A percentile compares a stretch with the other conserved stretches of the same genome.
These are phyloP conservation scores for Candolleomyces eurysporus DNA, from an alignment of 768 basidiomycete genomes.

Conservation along the genomic window DNA sequence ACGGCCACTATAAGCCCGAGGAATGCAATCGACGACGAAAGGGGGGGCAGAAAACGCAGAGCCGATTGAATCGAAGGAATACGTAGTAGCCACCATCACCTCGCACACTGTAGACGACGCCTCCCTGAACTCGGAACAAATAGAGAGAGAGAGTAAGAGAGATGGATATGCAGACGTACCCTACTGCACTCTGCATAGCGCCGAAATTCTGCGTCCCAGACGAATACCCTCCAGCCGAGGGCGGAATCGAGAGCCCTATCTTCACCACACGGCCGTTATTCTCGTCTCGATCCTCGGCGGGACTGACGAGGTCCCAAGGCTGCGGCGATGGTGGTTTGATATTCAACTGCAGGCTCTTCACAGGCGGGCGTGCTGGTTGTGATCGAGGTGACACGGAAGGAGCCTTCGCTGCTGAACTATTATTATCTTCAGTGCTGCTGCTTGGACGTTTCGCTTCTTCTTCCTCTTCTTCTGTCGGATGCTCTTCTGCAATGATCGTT, in stretches of 20 bases:
- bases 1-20: no score
- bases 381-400: background rate
- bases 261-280: slow-evolving; percentile 10
- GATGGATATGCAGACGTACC: background rate
- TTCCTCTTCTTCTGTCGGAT: background rate
- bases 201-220: slow-evolving; percentile 42
- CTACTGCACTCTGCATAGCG: slow-evolving; percentile 30
- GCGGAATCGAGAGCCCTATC: slow-evolving; percentile 17
- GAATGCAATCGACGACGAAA: no score
- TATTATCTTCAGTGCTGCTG: background rate
- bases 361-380: background rate
- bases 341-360: slow-evolving; percentile 38
- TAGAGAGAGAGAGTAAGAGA: background rate
- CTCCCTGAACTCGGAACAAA: background rate
- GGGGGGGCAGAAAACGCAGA: no score
- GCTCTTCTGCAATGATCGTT: background rate
- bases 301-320: slow-evolving; percentile 63
- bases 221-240: slow-evolving; percentile 41
- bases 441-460: background rate
- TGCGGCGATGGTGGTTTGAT: slow-evolving; percentile 54
- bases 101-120: no score
- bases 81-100: no score
- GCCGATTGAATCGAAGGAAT: no score
- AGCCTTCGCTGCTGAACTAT: background rate
- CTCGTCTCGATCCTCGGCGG: slow-evolving; percentile 36